Conservation (phyloP, 208 protist genomes). For the Acanthamoeba sp. region DNA sequence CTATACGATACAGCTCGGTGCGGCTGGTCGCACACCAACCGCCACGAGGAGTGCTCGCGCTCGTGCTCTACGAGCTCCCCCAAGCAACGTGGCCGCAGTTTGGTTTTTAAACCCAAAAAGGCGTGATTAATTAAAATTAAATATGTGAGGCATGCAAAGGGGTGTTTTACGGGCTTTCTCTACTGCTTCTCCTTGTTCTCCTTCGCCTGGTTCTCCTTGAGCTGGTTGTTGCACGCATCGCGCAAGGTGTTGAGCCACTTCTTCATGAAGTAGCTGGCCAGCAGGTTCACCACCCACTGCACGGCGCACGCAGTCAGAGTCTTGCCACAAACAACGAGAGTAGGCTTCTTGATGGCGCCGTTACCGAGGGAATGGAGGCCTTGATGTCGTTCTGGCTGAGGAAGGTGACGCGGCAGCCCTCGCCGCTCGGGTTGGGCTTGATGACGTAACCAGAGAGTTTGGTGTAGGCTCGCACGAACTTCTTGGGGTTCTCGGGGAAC, state of each 20-base stretch:
- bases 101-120: not conserved
- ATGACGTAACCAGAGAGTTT: constrained; percentile 53
- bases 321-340: not conserved
- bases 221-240: constrained; percentile 45
- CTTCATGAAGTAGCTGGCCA: constrained; percentile 59
- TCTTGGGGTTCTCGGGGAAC: constrained; percentile 51
- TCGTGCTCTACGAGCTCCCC: too few species aligned
- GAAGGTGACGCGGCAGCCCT: constrained; percentile 37
- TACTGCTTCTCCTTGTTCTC: constrained; percentile 29
- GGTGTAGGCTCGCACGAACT: constrained; percentile 65
- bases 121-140: too few species aligned
- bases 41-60: too few species aligned
- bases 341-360: not conserved
- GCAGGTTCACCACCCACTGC: constrained; percentile 54
- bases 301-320: too few species aligned
- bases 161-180: not conserved
- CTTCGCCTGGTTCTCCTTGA: not conserved
- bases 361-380: constrained; percentile 22
- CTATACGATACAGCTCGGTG: too few species aligned
- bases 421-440: not conserved
- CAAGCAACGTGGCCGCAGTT: too few species aligned
- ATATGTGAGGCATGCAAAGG: too few species aligned
- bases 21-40: too few species aligned
- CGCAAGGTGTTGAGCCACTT: constrained; percentile 61
- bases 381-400: constrained; percentile 59